A percentile compares a stretch with the other conserved stretches of the same genome.
phyloP scores from a whole-genome alignment of 371 early-diverging fungal species.

The Apophysomyces ossiformis region DNA sequence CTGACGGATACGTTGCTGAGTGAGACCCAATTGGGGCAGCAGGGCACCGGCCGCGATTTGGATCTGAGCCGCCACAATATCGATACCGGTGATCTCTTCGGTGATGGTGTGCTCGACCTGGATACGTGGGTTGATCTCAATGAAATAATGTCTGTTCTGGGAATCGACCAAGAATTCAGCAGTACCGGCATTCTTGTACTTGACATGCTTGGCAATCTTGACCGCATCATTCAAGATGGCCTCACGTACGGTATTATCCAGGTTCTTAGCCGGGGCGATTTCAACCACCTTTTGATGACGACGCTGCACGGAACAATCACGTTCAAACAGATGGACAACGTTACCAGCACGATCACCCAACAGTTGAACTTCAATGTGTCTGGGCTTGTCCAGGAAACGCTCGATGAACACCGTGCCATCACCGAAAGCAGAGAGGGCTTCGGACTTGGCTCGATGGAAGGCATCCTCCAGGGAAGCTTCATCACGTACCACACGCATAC shows the following conservation, averaged over 20 bases:
- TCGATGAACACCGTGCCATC: constrained; percentile 96
- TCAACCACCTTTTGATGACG: constrained; percentile 98
- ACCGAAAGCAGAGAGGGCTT: constrained; percentile 93
- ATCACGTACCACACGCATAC: constrained; percentile 92
- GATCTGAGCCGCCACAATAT: constrained; percentile 91
- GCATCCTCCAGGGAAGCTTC: constrained; percentile 66
- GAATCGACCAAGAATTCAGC: constrained; percentile 96
- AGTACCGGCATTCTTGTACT: constrained; percentile 96
- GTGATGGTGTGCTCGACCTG: constrained; percentile 94
- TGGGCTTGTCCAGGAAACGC: constrained; percentile 89
- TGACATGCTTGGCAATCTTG: constrained; percentile 86
- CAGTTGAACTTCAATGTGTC: constrained; percentile 98
- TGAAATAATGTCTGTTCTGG: constrained; percentile 90
- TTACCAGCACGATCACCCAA: constrained; percentile 91
- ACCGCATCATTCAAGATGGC: constrained; percentile 89
- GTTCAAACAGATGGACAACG: constrained; percentile 88
- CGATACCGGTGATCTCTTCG: constrained; percentile 95
- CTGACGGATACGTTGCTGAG: constrained; percentile 80
- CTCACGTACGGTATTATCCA: constrained; percentile 72
- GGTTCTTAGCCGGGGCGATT: constrained; percentile 84
- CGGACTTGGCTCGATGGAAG: constrained; percentile 83
- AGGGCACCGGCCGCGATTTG: constrained; percentile 90
- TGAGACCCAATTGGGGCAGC: constrained; percentile 78
- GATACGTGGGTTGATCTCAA: constrained; percentile 96
- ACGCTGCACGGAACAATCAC: constrained; percentile 98